Conservation (phyloP, 2,329 filamentous ascomycete genomes). For the Xylaria hypoxylon region DNA sequence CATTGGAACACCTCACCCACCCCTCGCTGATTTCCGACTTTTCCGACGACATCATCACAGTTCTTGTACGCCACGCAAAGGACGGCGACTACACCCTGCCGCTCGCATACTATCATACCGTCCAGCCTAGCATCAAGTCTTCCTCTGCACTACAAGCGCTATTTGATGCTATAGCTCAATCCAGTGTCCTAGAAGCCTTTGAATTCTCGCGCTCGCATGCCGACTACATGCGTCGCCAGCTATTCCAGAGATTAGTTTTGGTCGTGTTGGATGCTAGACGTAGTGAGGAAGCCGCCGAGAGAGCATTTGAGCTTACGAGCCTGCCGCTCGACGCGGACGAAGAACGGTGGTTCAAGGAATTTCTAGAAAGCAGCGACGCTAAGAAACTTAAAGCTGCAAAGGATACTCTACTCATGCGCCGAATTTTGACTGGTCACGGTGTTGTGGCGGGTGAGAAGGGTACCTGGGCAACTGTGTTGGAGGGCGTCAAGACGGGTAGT, state of each 20-base stretch:
- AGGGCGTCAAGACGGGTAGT: slow-evolving; percentile 63
- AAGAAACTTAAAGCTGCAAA: slow-evolving; percentile 72
- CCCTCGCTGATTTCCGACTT: slow-evolving; percentile 85
- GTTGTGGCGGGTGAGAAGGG: slow-evolving; percentile 61
- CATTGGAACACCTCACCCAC: slow-evolving; percentile 81
- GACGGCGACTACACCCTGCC: slow-evolving; percentile 72
- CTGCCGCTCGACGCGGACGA: slow-evolving; percentile 78
- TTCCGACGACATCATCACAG: slow-evolving; percentile 81
- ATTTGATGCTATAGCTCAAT: slow-evolving; percentile 74
- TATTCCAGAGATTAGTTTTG: slow-evolving; percentile 75
- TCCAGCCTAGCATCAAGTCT: slow-evolving; percentile 77
- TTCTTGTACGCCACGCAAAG: slow-evolving; percentile 71
- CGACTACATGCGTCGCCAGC: slow-evolving; percentile 68
- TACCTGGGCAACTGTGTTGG: slow-evolving; percentile 62
- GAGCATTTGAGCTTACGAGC: slow-evolving; percentile 76
- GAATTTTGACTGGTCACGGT: slow-evolving; percentile 72
- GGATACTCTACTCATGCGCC: slow-evolving; percentile 80
- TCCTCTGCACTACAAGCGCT: slow-evolving; percentile 72
- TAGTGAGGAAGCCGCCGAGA: slow-evolving; percentile 60
- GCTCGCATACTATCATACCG: slow-evolving; percentile 82
- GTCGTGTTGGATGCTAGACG: slow-evolving; percentile 63
- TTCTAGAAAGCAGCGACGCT: slow-evolving; percentile 72
- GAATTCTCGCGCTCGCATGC: slow-evolving; percentile 76
- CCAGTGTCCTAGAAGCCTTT: slow-evolving; percentile 78
- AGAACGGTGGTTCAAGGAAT: slow-evolving; percentile 79